Evolutionary conservation across 2,329 filamentous ascomycete species (phyloP), one percentile per base, ranked within the genome.

Genomic region (Aspergillus sergii): DNA sequence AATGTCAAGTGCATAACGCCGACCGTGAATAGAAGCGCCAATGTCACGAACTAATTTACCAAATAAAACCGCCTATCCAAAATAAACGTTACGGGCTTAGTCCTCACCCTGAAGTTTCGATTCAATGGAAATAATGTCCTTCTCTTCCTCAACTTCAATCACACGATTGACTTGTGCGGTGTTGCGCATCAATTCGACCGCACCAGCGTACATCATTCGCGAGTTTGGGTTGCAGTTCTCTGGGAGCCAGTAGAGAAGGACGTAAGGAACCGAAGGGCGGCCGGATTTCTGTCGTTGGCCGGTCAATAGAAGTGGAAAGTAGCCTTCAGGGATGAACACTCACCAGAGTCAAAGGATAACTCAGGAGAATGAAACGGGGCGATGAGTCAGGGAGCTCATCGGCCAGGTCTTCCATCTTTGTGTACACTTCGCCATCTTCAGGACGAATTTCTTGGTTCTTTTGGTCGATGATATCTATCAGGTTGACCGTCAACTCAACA

Each of bases 181-280:
- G 75, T 92, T 96, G 68, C 94, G 88, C 90, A 98, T 93, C 77
- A 98, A 80, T 81, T 99, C 95, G 80, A 97, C 97, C 50, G 95
- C 95, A 45, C 94, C 91, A 34, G 95, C 95, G 77, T 98, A 99
- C 75, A 95, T 83, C 95, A 98, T 98, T 70, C 92, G 88, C 74
- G 91, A 83, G 74, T 94, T 91, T 69, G 86, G 88, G 77, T 96
- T 97, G 81, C 92, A 95, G 56, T 94, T 97, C 58, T 90, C 91
- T 9, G 95, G 95, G 26, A 98, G 88, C 81, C 97, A 98, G 83
- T 96, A 97, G 26, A 99, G 82, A 76, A 98, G 87, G 54, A 97
- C 93, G 77, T 99, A 99, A 11, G 95, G 95, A 3, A 97, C 93
- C 6, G 92, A 91, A 50, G 93, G 79, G 32, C 95, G 89, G 61